Percentiles rank a stretch among this genome's conserved stretches.
phyloP scores from a whole-genome alignment of 148 eudicot species.

The Rhododendron kiyosumense region DNA sequence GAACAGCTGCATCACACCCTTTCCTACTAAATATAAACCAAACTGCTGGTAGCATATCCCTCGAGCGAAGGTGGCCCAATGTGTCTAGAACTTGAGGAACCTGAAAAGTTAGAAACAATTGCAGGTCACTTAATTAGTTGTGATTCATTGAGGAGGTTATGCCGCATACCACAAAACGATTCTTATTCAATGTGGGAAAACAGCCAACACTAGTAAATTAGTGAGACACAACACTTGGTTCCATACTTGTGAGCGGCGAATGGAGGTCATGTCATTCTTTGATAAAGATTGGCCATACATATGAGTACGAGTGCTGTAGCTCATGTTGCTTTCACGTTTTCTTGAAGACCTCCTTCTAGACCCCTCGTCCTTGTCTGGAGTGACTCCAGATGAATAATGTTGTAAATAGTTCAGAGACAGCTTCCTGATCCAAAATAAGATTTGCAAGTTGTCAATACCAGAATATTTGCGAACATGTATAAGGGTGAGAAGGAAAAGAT shows the following conservation, averaged over 20 bases:
- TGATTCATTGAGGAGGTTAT: slow-evolving; percentile 3
- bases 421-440: slow-evolving; percentile 48
- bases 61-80: slow-evolving; percentile 65
- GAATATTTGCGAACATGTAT: background rate
- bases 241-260: slow-evolving; percentile 87
- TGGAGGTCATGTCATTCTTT: slow-evolving; percentile 69
- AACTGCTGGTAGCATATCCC: slow-evolving; percentile 93
- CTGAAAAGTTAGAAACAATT: slow-evolving; percentile 27
- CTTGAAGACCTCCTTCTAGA: slow-evolving; percentile 57
- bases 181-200: background rate
- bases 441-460: slow-evolving; percentile 9
- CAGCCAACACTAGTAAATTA: slow-evolving; percentile 8
- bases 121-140: slow-evolving; percentile 6
- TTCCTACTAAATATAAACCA: slow-evolving; percentile 99
- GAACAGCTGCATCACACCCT: slow-evolving; percentile 99
- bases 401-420: slow-evolving; percentile 68
- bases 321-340: slow-evolving; percentile 47
- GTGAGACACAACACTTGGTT: slow-evolving; percentile 7
- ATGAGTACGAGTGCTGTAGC: slow-evolving; percentile 30
- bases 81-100: slow-evolving; percentile 95
- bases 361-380: slow-evolving; percentile 54
- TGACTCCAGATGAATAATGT: slow-evolving; percentile 45
- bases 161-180: background rate
- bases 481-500: background rate
- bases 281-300: slow-evolving; percentile 42